Evolutionary conservation across 805 yeast genomes (phyloP).

Genomic region (Candida nanaspora): DNA sequence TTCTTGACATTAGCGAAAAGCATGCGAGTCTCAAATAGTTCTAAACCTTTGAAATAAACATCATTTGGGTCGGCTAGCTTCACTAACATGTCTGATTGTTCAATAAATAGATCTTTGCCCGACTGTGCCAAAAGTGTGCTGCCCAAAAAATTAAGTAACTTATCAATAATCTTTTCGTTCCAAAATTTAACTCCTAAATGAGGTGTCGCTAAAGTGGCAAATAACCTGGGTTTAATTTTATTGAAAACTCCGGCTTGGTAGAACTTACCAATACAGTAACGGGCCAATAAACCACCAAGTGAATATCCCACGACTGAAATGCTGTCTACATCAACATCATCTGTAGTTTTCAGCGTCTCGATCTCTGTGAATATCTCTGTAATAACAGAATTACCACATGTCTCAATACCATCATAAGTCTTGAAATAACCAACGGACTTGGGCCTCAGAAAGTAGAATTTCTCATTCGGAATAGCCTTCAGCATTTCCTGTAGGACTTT

Average conservation of each 20-base stretch:
- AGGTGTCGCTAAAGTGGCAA: conserved; percentile 72
- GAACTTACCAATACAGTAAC: conserved; percentile 62
- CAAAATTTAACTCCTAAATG: conserved; percentile 59
- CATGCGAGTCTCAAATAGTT: conserved; percentile 47
- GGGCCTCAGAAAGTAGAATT: conserved; percentile 40
- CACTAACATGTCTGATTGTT: conserved; percentile 33
- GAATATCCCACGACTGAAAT: conserved; percentile 84
- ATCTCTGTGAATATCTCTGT: conserved; percentile 51
- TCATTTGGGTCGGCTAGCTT: conserved; percentile 46
- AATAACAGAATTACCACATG: conserved; percentile 64
- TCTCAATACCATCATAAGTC: conserved; percentile 80
- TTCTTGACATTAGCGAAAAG: conserved; percentile 69
- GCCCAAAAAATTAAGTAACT: conserved; percentile 44
- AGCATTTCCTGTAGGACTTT: conserved; percentile 31
- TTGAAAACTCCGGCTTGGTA: conserved; percentile 44
- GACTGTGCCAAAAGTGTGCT: conserved; percentile 52
- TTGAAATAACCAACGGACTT: conserved; percentile 59
- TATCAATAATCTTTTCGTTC: conserved; percentile 23
- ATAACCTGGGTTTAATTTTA: conserved; percentile 50
- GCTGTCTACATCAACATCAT: conserved; percentile 31
- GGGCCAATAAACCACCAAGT: conserved; percentile 76
- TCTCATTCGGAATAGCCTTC: conserved; percentile 32
- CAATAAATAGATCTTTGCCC: conserved; percentile 68
- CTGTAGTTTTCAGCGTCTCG: conserved; percentile 24
- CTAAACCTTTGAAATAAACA: conserved; percentile 47